Conservation (phyloP, 2,329 filamentous ascomycete species). For the Gnomoniopsis smithogilvyi region DNA sequence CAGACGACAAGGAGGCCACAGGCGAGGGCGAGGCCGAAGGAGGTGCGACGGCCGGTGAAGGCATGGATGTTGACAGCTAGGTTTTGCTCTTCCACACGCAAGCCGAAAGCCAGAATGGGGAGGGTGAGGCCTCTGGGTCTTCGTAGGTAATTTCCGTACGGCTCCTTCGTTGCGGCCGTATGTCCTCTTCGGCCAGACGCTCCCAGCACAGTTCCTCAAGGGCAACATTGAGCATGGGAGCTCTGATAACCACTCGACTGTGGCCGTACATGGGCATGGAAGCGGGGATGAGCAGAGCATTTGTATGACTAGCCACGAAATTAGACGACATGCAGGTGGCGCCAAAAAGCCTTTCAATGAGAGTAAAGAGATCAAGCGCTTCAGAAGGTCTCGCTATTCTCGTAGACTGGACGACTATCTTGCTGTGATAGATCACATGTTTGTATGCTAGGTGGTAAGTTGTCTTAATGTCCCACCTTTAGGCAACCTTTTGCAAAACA, state of each 20-base stretch:
- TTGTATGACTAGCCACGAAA: constrained; percentile 12
- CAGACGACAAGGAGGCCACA: constrained; percentile 50
- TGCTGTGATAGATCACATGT: neutral
- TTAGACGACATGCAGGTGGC: constrained; percentile 14
- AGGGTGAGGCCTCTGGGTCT: neutral
- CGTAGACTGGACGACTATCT: neutral
- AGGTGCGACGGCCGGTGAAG: constrained; percentile 26
- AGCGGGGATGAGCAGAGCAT: neutral
- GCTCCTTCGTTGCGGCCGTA: too few species aligned
- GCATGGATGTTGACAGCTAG: constrained; percentile 43
- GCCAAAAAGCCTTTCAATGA: neutral
- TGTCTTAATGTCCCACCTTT: neutral
- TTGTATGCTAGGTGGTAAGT: too few species aligned
- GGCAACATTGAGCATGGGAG: neutral
- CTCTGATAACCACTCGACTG: neutral
- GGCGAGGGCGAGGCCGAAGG: constrained; percentile 40
- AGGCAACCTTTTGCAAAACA: neutral
- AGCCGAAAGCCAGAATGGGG: neutral
- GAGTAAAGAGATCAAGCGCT: constrained; percentile 2
- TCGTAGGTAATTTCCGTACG: neutral
- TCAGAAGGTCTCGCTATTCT: neutral
- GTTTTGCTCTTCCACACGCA: neutral
- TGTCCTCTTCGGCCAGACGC: too few species aligned
- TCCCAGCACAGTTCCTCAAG: neutral
- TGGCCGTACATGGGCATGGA: neutral